A percentile compares a stretch with the other conserved stretches of the same genome.
phyloP scores from a whole-genome alignment of 257 asterid species.

The Marsdenia floribunda region DNA sequence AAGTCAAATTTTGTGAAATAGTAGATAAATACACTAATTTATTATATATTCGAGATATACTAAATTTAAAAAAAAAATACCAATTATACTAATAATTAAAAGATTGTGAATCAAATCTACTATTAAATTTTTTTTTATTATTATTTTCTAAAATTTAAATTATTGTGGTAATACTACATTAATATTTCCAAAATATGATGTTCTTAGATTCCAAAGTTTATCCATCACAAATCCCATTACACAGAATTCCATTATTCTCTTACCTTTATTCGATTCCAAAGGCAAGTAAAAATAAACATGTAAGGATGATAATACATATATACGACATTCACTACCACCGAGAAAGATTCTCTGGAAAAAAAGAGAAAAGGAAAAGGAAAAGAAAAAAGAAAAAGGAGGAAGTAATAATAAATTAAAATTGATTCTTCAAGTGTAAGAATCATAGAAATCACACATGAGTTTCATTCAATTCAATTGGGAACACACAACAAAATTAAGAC shows the following conservation, averaged over 20 bases:
- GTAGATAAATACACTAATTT: too few relatives aligned
- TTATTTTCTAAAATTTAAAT: too few relatives aligned
- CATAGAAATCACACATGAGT: neutral
- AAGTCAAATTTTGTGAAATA: too few relatives aligned
- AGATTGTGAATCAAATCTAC: too few relatives aligned
- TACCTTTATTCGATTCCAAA: neutral
- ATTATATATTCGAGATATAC: too few relatives aligned
- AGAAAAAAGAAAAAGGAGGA: neutral
- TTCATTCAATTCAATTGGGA: neutral
- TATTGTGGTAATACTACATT: too few relatives aligned
- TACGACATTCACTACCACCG: neutral
- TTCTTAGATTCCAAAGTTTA: neutral
- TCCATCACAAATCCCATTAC: neutral
- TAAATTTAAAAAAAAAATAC: too few relatives aligned
- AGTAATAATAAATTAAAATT: too few relatives aligned
- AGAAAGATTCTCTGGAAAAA: conserved; percentile 1
- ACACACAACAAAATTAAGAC: neutral
- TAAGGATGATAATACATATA: too few relatives aligned
- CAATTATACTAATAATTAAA: too few relatives aligned
- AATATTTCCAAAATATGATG: neutral
- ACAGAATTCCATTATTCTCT: neutral
- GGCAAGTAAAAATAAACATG: neutral
- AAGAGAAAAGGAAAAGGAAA: neutral
- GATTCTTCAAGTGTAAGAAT: conserved; percentile 6
- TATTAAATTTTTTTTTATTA: too few relatives aligned